phyloP scores from a whole-genome alignment of 768 basidiomycete genomes.

The Trametes cubensis region DNA sequence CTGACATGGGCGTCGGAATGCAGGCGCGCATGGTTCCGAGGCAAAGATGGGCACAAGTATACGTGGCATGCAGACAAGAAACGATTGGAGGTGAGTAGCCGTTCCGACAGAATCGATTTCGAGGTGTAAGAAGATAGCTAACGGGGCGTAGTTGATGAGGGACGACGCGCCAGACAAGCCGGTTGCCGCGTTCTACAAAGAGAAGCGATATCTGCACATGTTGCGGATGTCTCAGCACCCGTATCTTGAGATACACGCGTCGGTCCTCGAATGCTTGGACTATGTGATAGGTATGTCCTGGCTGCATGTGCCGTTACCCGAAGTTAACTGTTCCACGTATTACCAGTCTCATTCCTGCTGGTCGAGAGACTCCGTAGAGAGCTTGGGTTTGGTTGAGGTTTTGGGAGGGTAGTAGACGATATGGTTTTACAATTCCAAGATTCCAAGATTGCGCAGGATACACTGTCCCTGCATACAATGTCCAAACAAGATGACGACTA shows the following conservation, averaged over 20 bases:
- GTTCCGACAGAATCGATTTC: too few relatives aligned
- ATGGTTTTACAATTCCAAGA: neutral
- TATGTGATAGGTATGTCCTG: conserved; percentile 37
- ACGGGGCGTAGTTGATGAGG: conserved; percentile 33
- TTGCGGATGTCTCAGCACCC: conserved; percentile 40
- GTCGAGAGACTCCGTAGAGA: conserved; percentile 35
- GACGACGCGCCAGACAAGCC: conserved; percentile 35
- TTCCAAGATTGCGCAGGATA: too few relatives aligned
- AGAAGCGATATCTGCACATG: conserved; percentile 39
- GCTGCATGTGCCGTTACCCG: neutral
- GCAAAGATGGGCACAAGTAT: conserved; percentile 35
- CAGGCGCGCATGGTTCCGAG: conserved; percentile 30
- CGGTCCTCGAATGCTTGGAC: conserved; percentile 39
- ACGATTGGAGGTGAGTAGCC: conserved; percentile 27
- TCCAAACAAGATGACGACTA: too few relatives aligned
- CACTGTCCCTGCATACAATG: too few relatives aligned
- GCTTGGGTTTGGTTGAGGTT: neutral
- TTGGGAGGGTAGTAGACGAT: too few relatives aligned
- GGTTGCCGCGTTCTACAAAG: conserved; percentile 39
- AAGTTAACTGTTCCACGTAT: neutral
- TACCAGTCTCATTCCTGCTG: conserved; percentile 38
- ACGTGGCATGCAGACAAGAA: conserved; percentile 30
- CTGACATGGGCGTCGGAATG: neutral
- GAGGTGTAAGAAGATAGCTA: neutral
- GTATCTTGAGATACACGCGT: conserved; percentile 40